Conservation (phyloP, 2,329 filamentous ascomycete genomes). For the Sarocladium kiliense region DNA sequence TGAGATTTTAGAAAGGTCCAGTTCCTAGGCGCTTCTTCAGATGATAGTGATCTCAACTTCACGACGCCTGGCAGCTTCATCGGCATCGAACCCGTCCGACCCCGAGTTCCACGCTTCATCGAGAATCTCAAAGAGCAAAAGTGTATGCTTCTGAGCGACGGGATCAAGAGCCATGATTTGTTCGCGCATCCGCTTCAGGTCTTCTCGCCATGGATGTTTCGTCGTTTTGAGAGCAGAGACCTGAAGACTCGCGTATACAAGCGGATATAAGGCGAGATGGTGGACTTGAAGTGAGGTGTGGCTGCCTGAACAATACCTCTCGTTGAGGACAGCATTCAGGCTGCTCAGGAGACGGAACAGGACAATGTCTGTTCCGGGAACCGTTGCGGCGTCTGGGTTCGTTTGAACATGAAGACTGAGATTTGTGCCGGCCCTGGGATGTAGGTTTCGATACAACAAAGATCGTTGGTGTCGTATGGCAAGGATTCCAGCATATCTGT, state of each 20-base stretch:
- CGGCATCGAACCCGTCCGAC: neutral
- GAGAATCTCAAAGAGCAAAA: neutral
- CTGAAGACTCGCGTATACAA: neutral
- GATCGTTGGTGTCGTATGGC: slow-evolving; percentile 4
- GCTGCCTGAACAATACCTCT: neutral
- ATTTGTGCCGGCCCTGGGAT: neutral
- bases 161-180: neutral
- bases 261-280: neutral
- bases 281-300: neutral
- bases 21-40: neutral
- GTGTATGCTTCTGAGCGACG: neutral
- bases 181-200: neutral
- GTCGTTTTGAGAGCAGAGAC: neutral
- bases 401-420: neutral
- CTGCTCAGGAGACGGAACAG: slow-evolving; percentile 1
- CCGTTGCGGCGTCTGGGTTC: neutral
- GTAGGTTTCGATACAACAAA: neutral
- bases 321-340: neutral
- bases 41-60: neutral
- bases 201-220: neutral
- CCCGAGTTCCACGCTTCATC: neutral
- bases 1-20: neutral
- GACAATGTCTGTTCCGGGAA: neutral
- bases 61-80: neutral
- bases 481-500: slow-evolving; percentile 1